phyloP scores from a whole-genome alignment of 371 early-diverging fungal genomes.

The Apophysomyces sp. region DNA sequence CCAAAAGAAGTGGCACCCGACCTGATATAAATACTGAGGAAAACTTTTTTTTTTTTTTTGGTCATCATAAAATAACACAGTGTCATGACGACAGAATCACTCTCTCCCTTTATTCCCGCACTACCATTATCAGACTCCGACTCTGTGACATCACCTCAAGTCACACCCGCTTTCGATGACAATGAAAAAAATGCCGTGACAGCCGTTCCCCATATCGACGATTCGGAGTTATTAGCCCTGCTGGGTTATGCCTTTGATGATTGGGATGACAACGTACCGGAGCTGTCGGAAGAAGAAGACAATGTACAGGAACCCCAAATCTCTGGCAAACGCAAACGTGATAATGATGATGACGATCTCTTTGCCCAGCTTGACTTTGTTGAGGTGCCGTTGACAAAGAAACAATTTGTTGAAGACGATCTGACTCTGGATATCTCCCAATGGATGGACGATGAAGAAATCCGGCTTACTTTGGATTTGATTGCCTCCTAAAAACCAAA shows the following conservation, averaged over 20 bases:
- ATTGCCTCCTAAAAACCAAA: constrained; percentile 12
- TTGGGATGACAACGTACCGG: constrained; percentile 5
- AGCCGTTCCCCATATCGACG: background rate
- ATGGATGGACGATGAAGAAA: constrained; percentile 20
- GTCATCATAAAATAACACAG: background rate
- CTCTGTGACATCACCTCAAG: background rate
- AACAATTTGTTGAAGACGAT: constrained; percentile 18
- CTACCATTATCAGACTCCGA: background rate
- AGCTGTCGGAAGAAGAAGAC: constrained; percentile 9
- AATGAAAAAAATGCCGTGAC: too few species aligned
- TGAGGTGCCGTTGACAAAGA: constrained; percentile 20
- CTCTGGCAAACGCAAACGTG: constrained; percentile 17
- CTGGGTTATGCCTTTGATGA: background rate
- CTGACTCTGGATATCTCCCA: constrained; percentile 3
- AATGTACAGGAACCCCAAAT: background rate
- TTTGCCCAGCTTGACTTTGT: constrained; percentile 31
- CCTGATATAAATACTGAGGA: background rate
- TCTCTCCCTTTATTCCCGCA: background rate
- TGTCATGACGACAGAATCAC: background rate
- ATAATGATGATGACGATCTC: constrained; percentile 18
- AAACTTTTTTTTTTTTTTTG: background rate
- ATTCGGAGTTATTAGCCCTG: background rate
- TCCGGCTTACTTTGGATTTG: constrained; percentile 22
- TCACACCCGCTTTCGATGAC: background rate
- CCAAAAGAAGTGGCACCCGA: too few species aligned